Base-by-base conservation (phyloP, 306 rosid species). In the Pachyrhizus erosus region DNA sequence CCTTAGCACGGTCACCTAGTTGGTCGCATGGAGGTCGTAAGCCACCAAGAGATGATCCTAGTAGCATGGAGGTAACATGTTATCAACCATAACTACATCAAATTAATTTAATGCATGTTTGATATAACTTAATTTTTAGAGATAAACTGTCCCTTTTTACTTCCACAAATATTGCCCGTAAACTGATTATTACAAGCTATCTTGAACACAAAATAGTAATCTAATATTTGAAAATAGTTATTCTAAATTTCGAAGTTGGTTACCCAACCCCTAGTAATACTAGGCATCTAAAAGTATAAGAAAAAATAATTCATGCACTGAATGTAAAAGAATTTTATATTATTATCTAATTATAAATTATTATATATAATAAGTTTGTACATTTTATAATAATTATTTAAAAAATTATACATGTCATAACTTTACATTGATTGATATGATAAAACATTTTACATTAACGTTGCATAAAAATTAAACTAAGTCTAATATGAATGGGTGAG, bases 41-140 rank as follows among this genome's bases (percentile, higher is more conserved):
- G 86, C 88, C 87, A 82, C 81, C 84, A 76, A 27, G 83, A 77
- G 96, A 91, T 13, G 94, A 92, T 77, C 71, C 88, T 46, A 85
- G 82, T 46, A 86, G 83, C 80, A 21, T 72, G 20, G 90, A 86
- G 94, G 98, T 92, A 87, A 77, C 51, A 55, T 73, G 40, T 27
- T 79, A 54, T 57, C 55, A 70, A 69, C 42, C 43, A 37, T 46
- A 65, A 74, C 55, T 67, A n/a, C n/a, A n/a, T n/a, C 8, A 17
- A 76, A 70, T 29, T 34, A 21, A 14, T 77, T 48, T 70, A 71
- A 40, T 43, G 46, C 67, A 60, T 33, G 17, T 31, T 57, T 80
- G 40, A 14, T 43, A 45, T 71, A 71, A 54, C 70, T 69, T 51
- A 3, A 61, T 24, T 55, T 68, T 79, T 2, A 26, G 21, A 51